Evolutionary conservation across 768 basidiomycete species (phyloP).

Genomic region (Kwoniella mangroviensis): DNA sequence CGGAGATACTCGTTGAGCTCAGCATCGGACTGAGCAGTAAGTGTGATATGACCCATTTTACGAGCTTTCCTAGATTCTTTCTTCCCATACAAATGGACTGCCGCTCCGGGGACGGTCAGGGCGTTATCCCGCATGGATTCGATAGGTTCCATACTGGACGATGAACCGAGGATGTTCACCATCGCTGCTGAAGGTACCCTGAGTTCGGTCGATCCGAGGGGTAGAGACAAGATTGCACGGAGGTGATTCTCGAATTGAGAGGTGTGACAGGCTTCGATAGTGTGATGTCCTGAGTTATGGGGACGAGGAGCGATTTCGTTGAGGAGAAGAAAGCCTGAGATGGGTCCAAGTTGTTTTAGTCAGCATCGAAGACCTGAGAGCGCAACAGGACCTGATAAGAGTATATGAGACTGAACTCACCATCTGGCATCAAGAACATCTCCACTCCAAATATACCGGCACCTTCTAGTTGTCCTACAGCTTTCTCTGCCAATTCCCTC

Average conservation of each 20-base stretch:
- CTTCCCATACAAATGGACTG: conserved; percentile 94
- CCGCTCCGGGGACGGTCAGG: conserved; percentile 72
- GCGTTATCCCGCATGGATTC: conserved; percentile 66
- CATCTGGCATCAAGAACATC: conserved; percentile 90
- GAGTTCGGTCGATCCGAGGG: conserved; percentile 83
- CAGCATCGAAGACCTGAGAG: too few species aligned
- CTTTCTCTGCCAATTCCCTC: conserved; percentile 74
- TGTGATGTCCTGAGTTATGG: conserved; percentile 98
- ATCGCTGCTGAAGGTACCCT: conserved; percentile 86
- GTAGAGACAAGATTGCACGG: conserved; percentile 86
- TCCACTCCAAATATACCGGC: conserved; percentile 98
- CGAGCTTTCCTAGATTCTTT: conserved; percentile 81
- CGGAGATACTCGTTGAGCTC: conserved; percentile 72
- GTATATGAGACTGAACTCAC: conserved; percentile 60
- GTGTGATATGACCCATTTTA: conserved; percentile 97
- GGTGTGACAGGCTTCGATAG: conserved; percentile 94
- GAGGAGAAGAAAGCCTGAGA: conserved; percentile 72
- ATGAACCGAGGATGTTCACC: conserved; percentile 92
- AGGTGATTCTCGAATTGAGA: conserved; percentile 98
- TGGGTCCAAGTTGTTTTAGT: neutral
- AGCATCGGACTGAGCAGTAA: conserved; percentile 81
- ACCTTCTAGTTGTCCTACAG: conserved; percentile 76
- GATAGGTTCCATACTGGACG: conserved; percentile 65
- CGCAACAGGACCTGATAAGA: neutral
- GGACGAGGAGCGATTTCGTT: conserved; percentile 99